A percentile compares a stretch with the other conserved stretches of the same genome.
Conservation (phyloP, 1,284 basidiomycete genomes). For the Papiliotrema terrestris region DNA sequence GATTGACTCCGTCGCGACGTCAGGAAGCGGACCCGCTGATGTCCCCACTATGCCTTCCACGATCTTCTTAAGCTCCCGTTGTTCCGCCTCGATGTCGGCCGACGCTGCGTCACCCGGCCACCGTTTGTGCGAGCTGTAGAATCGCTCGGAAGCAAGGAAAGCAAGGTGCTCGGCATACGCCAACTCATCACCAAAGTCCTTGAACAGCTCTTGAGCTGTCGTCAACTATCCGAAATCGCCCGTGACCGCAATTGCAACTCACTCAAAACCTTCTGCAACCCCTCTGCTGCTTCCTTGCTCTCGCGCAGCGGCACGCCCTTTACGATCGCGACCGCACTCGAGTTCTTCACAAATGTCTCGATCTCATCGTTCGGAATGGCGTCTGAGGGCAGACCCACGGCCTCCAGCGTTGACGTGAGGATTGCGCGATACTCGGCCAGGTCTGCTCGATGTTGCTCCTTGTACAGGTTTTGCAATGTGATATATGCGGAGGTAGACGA, state of each 20-base stretch:
- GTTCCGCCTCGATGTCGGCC: conserved; percentile 47
- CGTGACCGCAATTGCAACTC: conserved; percentile 30
- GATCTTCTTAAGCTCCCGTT: conserved; percentile 29
- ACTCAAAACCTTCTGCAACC: conserved; percentile 57
- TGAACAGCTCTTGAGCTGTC: conserved; percentile 3
- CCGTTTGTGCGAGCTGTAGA: conserved; percentile 42
- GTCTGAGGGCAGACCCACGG: conserved; percentile 41
- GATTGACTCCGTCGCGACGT: conserved; percentile 61
- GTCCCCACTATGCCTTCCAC: conserved; percentile 17
- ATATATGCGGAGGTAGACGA: conserved; percentile 76
- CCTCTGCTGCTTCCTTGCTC: conserved; percentile 52
- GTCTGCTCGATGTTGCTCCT: conserved; percentile 38
- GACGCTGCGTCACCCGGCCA: conserved; percentile 50
- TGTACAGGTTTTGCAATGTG: conserved; percentile 47
- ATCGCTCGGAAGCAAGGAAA: conserved; percentile 50
- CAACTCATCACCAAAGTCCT: conserved; percentile 1
- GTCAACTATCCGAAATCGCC: not conserved
- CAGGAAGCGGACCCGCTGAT: conserved; percentile 53
- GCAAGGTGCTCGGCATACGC: conserved; percentile 42
- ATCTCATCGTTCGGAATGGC: conserved; percentile 56
- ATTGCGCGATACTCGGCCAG: conserved; percentile 37
- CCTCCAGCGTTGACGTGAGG: conserved; percentile 35
- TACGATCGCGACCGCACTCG: conserved; percentile 74
- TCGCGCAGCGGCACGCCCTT: conserved; percentile 65
- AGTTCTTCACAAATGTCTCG: conserved; percentile 85